Percentiles rank a stretch among this genome's conserved stretches.
Conservation (phyloP, 306 rosid genomes). For the Dryas octopetala region DNA sequence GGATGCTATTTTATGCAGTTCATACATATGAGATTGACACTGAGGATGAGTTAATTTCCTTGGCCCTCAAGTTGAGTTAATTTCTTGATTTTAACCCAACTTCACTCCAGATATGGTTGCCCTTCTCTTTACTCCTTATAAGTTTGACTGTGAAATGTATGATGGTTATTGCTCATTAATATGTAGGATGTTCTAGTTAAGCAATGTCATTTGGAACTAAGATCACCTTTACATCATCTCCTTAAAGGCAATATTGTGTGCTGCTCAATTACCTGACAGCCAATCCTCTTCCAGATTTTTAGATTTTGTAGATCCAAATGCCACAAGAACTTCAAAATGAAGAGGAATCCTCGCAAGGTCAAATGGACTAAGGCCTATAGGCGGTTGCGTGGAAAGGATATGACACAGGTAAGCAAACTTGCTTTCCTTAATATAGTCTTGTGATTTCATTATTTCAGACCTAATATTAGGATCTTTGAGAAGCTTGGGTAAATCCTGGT, state of each 20-base stretch:
- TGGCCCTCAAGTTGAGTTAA: background rate
- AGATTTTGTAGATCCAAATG: constrained; percentile 90
- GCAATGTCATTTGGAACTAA: background rate
- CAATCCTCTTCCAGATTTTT: constrained; percentile 52
- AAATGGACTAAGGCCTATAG: constrained; percentile 92
- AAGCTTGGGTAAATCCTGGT: background rate
- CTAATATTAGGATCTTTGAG: background rate
- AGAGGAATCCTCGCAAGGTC: constrained; percentile 92
- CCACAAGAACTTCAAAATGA: constrained; percentile 97
- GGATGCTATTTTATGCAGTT: background rate
- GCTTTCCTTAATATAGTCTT: background rate
- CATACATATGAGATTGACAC: background rate
- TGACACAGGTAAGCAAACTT: constrained; percentile 65
- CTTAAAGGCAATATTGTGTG: background rate
- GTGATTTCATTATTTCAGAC: background rate
- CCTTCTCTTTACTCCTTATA: background rate
- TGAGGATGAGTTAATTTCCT: background rate
- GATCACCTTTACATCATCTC: background rate
- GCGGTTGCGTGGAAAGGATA: constrained; percentile 79
- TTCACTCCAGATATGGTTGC: background rate
- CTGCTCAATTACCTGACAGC: background rate
- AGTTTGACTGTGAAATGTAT: background rate
- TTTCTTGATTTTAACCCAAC: background rate
- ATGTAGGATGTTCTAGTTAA: background rate
- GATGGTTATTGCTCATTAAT: background rate